A percentile compares a stretch with the other conserved stretches of the same genome.
Evolutionary conservation across 805 yeast species (phyloP).

Genomic region (Saccharomycodes ludwigii): DNA sequence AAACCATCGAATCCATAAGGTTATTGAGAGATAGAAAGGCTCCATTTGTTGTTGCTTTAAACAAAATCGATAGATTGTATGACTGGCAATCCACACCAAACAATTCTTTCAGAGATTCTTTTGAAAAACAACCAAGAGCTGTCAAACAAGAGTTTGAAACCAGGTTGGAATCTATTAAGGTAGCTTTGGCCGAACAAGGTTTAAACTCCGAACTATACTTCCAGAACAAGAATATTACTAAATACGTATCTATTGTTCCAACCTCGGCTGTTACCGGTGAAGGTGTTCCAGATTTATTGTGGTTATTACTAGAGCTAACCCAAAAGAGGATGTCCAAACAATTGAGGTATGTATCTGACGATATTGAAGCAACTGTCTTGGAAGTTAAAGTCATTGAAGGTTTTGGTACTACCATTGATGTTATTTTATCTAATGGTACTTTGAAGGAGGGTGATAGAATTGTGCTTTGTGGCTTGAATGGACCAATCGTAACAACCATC

Average conservation of each 20-base stretch:
- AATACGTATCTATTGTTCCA: conserved; percentile 92
- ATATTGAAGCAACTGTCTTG: conserved; percentile 89
- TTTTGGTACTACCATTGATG: conserved; percentile 97
- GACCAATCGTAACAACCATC: conserved; percentile 93
- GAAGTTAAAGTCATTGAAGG: conserved; percentile 98
- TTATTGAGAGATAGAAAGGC: conserved; percentile 93
- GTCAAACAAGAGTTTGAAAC: conserved; percentile 90
- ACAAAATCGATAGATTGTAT: conserved; percentile 93
- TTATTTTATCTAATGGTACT: conserved; percentile 91
- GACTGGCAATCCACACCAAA: conserved; percentile 89
- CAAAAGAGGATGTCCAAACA: conserved; percentile 99
- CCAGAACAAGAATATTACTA: conserved; percentile 88
- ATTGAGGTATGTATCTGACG: conserved; percentile 79
- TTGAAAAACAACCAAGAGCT: conserved; percentile 65
- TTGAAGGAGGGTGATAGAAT: conserved; percentile 90
- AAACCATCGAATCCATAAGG: conserved; percentile 87
- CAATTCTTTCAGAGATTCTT: conserved; percentile 92
- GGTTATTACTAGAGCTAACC: conserved; percentile 89
- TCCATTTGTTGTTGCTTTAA: conserved; percentile 92
- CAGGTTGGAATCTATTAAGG: conserved; percentile 71
- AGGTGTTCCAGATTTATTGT: conserved; percentile 97
- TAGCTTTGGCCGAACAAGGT: conserved; percentile 95
- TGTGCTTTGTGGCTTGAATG: conserved; percentile 94
- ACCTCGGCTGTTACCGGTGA: conserved; percentile 99
- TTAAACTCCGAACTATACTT: conserved; percentile 92